Percentiles rank a stretch among this genome's conserved stretches.
phyloP scores from a whole-genome alignment of 2,329 filamentous ascomycete species.

The Fusarium azukiicola region DNA sequence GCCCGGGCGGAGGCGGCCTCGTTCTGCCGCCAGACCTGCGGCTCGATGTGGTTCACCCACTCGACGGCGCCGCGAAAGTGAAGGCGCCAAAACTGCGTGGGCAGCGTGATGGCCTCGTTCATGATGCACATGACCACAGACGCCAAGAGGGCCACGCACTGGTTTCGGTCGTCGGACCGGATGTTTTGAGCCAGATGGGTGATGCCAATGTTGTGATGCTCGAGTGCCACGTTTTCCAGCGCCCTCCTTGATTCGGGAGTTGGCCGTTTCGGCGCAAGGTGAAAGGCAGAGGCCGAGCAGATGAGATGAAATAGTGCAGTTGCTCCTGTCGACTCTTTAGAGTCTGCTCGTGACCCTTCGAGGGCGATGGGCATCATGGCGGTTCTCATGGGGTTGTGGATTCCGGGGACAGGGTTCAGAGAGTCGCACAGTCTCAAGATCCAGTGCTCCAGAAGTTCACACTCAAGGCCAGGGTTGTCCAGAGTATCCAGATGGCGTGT shows the following conservation, averaged over 20 bases:
- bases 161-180: slow-evolving; percentile 47
- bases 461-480: slow-evolving; percentile 46
- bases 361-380: slow-evolving; percentile 52
- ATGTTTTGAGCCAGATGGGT: slow-evolving; percentile 52
- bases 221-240: slow-evolving; percentile 49
- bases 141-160: slow-evolving; percentile 47
- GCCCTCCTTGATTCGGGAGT: slow-evolving; percentile 33
- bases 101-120: slow-evolving; percentile 52
- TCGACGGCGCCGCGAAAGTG: slow-evolving; percentile 52
- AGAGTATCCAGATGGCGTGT: slow-evolving; percentile 46
- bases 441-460: slow-evolving; percentile 51
- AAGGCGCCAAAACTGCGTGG: slow-evolving; percentile 49
- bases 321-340: slow-evolving; percentile 45
- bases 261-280: slow-evolving; percentile 41
- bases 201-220: slow-evolving; percentile 52
- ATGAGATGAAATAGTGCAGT: slow-evolving; percentile 51
- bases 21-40: slow-evolving; percentile 49
- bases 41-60: slow-evolving; percentile 54
- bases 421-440: slow-evolving; percentile 50
- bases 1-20: slow-evolving; percentile 51
- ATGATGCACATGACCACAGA: slow-evolving; percentile 51
- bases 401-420: slow-evolving; percentile 46
- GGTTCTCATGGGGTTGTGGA: slow-evolving; percentile 47
- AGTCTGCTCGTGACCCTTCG: slow-evolving; percentile 48
- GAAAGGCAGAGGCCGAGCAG: slow-evolving; percentile 51